Conservation (phyloP, 257 asterid species). For the Solanum sparsipilum region DNA sequence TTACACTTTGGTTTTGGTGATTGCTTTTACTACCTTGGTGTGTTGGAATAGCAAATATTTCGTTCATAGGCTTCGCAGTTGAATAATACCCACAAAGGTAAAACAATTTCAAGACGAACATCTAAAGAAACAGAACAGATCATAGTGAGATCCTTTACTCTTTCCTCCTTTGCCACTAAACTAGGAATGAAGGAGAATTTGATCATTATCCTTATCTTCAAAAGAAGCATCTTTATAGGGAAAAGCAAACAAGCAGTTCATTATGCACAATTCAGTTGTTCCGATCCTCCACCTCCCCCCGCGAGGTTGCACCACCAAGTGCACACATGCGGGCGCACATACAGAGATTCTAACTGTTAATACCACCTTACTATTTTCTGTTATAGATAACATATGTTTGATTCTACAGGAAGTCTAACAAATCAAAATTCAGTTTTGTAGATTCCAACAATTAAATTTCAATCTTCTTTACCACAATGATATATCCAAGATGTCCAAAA, state of each 20-base stretch:
- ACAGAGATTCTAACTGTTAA: neutral
- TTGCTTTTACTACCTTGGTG: neutral
- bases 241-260: neutral
- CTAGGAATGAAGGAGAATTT: neutral
- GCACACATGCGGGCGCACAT: neutral
- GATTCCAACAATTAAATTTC: neutral
- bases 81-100: neutral
- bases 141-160: neutral
- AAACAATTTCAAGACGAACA: neutral
- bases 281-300: neutral
- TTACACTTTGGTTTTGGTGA: neutral
- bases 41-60: neutral
- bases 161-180: neutral
- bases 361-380: neutral
- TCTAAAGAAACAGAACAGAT: neutral
- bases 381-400: neutral
- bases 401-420: neutral
- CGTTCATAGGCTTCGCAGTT: neutral
- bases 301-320: neutral
- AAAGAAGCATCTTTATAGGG: neutral
- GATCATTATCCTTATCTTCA: neutral
- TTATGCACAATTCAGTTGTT: neutral
- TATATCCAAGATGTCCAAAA: neutral
- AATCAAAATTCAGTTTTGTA: neutral
- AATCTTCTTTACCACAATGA: neutral